A percentile compares a stretch with the other conserved stretches of the same genome.
Evolutionary conservation across 441 rosid species (phyloP).

Genomic region (Jatropha podagrica): DNA sequence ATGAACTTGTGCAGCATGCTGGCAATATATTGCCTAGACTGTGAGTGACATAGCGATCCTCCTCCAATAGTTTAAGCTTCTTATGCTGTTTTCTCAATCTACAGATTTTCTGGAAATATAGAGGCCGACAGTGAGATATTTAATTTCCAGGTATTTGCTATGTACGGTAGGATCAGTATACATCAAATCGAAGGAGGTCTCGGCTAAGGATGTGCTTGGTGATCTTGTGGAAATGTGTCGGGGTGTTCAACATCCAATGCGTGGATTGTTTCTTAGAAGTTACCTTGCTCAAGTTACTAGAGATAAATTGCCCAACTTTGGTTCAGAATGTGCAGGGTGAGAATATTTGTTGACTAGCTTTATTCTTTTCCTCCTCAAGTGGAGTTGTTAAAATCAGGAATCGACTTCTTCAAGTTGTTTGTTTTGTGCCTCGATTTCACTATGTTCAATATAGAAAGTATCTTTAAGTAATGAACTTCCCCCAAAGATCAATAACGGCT

Average conservation of each 20-base stretch:
- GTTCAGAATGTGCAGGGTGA: slow-evolving; percentile 74
- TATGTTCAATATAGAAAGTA: not conserved
- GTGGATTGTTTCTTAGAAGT: slow-evolving; percentile 86
- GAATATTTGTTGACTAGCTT: slow-evolving; percentile 2
- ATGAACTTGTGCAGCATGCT: slow-evolving; percentile 99
- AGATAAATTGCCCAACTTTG: slow-evolving; percentile 80
- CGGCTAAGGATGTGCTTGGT: slow-evolving; percentile 74
- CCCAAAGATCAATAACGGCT: not conserved
- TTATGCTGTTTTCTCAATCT: not conserved
- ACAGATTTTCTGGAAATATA: not conserved
- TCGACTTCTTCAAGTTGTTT: not conserved
- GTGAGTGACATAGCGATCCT: slow-evolving; percentile 41
- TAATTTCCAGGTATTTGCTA: slow-evolving; percentile 66
- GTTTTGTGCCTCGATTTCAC: not conserved
- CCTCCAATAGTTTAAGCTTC: not conserved
- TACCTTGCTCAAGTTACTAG: slow-evolving; percentile 90
- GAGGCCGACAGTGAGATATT: slow-evolving; percentile 8
- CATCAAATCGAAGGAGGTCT: slow-evolving; percentile 79
- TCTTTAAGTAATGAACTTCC: not conserved
- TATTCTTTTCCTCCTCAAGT: not conserved
- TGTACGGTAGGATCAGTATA: slow-evolving; percentile 96
- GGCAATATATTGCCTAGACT: slow-evolving; percentile 95
- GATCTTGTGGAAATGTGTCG: slow-evolving; percentile 96
- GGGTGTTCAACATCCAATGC: slow-evolving; percentile 82
- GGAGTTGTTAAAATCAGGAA: not conserved